A percentile compares a stretch with the other conserved stretches of the same genome.
phyloP scores from a whole-genome alignment of 345 rosid genomes.

The Aquilaria malaccensis region DNA sequence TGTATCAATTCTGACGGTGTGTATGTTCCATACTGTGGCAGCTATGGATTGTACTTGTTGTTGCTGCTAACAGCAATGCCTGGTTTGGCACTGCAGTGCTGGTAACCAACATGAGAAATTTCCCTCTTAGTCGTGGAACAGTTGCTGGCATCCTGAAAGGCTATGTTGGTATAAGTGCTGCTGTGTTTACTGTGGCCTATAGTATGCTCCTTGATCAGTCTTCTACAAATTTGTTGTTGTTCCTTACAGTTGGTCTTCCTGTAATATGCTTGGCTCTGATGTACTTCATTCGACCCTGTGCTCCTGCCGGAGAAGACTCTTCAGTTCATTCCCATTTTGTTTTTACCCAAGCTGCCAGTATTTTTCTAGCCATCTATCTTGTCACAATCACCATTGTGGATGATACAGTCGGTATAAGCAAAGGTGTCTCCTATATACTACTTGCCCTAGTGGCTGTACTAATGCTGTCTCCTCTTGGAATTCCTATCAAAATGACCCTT shows the following conservation, averaged over 20 bases:
- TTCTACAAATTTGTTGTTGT: conserved; percentile 50
- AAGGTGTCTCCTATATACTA: conserved; percentile 36
- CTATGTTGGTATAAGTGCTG: conserved; percentile 72
- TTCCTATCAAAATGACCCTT: conserved; percentile 94
- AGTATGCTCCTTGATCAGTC: conserved; percentile 50
- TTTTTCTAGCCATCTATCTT: conserved; percentile 67
- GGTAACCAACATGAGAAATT: conserved; percentile 93
- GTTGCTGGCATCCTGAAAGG: conserved; percentile 88
- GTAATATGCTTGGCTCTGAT: conserved; percentile 52
- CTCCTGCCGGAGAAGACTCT: conserved; percentile 82
- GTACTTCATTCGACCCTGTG: conserved; percentile 74
- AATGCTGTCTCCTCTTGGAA: conserved; percentile 69
- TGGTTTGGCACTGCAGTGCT: conserved; percentile 89
- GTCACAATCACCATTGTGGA: conserved; percentile 42
- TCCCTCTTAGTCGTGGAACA: conserved; percentile 74
- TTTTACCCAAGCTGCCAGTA: conserved; percentile 59
- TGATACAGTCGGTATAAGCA: conserved; percentile 33
- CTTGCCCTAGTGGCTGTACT: conserved; percentile 54
- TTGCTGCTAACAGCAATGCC: conserved; percentile 74
- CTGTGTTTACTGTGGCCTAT: conserved; percentile 70
- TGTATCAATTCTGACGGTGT: background rate
- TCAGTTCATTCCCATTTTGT: conserved; percentile 66
- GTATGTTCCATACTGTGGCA: conserved; percentile 25
- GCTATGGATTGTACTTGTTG: conserved; percentile 69
- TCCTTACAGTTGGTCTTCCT: conserved; percentile 76